These are phyloP conservation scores for Claviceps pusilla DNA, from an alignment of 2,329 filamentous ascomycete species.

Conservation along the genomic window DNA sequence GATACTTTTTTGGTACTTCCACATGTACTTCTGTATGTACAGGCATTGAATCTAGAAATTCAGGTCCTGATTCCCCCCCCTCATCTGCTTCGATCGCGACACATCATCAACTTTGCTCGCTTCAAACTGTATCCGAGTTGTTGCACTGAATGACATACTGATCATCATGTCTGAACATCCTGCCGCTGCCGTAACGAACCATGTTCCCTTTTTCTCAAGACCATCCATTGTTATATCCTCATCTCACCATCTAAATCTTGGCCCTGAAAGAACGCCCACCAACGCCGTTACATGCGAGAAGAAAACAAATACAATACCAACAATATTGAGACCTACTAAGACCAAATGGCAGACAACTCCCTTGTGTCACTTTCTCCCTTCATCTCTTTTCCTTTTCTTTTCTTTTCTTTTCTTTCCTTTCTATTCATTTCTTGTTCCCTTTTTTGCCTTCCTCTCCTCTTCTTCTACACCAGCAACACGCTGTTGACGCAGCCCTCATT, in stretches of 20 bases:
- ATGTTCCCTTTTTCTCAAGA: not conserved
- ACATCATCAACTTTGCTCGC: not conserved
- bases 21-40: too few relatives aligned
- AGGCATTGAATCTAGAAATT: too few relatives aligned
- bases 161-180: not conserved
- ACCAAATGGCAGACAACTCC: not conserved
- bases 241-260: not conserved
- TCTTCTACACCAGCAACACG: slow-evolving; percentile 16
- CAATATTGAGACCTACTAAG: not conserved
- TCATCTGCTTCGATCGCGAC: too few relatives aligned
- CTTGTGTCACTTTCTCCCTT: not conserved
- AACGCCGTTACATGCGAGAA: slow-evolving; percentile 16
- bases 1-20: too few relatives aligned
- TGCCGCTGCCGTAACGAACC: not conserved
- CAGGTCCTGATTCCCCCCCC: too few relatives aligned
- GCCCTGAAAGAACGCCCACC: slow-evolving; percentile 8
- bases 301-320: slow-evolving; percentile 1
- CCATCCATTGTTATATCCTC: not conserved
- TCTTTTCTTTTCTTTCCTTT: not conserved
- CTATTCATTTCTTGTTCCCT: too few relatives aligned
- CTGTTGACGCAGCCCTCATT: slow-evolving; percentile 32
- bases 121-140: too few relatives aligned
- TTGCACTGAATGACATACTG: not conserved
- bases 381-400: not conserved
- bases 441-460: not conserved